Evolutionary conservation across 2,329 filamentous ascomycete genomes (phyloP), one percentile per base, ranked within the genome.

Genomic region (Metarhizium rileyi): DNA sequence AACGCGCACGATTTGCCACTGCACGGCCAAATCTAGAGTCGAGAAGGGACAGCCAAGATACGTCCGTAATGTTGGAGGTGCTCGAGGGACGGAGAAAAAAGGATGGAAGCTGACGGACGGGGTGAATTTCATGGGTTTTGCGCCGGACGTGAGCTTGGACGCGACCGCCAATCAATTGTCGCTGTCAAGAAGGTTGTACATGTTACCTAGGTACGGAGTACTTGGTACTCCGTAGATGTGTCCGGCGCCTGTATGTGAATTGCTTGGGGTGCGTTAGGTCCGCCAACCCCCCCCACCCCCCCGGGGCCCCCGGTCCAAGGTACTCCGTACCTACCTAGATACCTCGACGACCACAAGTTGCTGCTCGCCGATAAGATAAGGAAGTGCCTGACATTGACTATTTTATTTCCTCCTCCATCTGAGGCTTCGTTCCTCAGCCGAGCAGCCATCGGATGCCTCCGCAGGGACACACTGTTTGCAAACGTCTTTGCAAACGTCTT

Each of bases 291-390:
- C n/a, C n/a, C n/a, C n/a, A n/a, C n/a, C n/a, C n/a, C n/a, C n/a
- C n/a, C n/a, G n/a, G n/a, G n/a, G n/a, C n/a, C n/a, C n/a, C n/a
- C n/a, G n/a, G n/a, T n/a, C n/a, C n/a, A n/a, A n/a, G n/a, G n/a
- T n/a, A n/a, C n/a, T n/a, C n/a, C n/a, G n/a, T n/a, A n/a, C n/a
- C n/a, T n/a, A n/a, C n/a, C n/a, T n/a, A n/a, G n/a, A n/a, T n/a
- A n/a, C n/a, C n/a, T n/a, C n/a, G n/a, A n/a, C n/a, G n/a, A n/a
- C n/a, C n/a, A n/a, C n/a, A n/a, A n/a, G n/a, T n/a, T n/a, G n/a
- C n/a, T n/a, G n/a, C n/a, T n/a, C 8, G 5, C 26, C 42, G 47
- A 55, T 54, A 54, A 55, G 52, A 55, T 54, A 54, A 52, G 47
- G 28, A 6, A 30, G 12, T 7, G 7, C 28, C 12, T 7, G 28